phyloP scores from a whole-genome alignment of 2,329 filamentous ascomycete genomes.

The Epichloe bromicola region DNA sequence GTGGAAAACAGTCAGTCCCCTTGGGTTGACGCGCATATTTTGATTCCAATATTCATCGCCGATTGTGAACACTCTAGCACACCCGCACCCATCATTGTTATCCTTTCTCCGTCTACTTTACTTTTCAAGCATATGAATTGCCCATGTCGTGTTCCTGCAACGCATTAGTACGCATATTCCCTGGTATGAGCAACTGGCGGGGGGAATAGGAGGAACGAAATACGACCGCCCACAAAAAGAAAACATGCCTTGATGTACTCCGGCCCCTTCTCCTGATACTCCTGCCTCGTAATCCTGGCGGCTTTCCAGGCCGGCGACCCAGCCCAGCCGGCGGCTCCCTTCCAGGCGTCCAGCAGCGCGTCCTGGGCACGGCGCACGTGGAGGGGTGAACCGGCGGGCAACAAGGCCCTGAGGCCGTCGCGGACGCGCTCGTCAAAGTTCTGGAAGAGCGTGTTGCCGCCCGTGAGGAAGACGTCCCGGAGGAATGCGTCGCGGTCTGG shows the following conservation, averaged over 20 bases:
- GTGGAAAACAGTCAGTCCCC: not conserved
- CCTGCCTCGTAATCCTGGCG: constrained; percentile 61
- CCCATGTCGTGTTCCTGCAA: constrained; percentile 52
- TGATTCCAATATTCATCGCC: not conserved
- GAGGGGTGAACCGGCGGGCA: constrained; percentile 59
- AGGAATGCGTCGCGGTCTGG: constrained; percentile 55
- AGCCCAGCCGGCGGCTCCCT: constrained; percentile 79
- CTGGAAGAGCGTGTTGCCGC: constrained; percentile 78
- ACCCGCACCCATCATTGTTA: not conserved
- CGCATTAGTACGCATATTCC: not conserved
- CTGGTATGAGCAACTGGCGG: too few relatives aligned
- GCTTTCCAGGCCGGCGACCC: constrained; percentile 44
- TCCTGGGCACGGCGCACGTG: constrained; percentile 61
- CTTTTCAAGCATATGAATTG: constrained; percentile 41
- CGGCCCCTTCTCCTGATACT: constrained; percentile 82
- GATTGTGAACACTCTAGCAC: not conserved
- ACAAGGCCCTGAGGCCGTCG: constrained; percentile 56
- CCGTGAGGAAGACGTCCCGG: constrained; percentile 82
- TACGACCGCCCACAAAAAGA: not conserved
- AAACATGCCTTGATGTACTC: constrained; percentile 76
- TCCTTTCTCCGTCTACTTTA: not conserved
- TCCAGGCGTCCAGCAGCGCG: constrained; percentile 80
- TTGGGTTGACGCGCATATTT: not conserved
- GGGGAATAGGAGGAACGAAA: not conserved
- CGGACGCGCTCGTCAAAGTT: constrained; percentile 76